A percentile compares a stretch with the other conserved stretches of the same genome.
Conservation (phyloP, 345 rosid genomes). For the Citrus australasica region DNA sequence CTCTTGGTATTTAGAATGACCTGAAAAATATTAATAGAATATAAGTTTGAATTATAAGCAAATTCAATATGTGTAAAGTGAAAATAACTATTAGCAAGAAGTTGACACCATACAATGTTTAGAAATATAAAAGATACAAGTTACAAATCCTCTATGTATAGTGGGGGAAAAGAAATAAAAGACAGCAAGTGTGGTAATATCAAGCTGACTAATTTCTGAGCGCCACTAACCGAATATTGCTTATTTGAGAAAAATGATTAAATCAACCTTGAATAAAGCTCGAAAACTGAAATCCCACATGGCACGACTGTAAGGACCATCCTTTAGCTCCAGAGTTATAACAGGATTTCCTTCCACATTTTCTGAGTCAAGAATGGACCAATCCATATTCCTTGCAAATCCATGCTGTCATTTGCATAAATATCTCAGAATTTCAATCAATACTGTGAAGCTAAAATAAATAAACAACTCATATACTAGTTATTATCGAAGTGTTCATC, state of each 20-base stretch:
- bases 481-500: background rate
- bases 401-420: constrained; percentile 61
- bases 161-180: background rate
- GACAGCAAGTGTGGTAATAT: background rate
- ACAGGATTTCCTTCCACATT: constrained; percentile 54
- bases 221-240: background rate
- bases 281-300: constrained; percentile 96
- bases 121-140: background rate
- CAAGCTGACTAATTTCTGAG: background rate
- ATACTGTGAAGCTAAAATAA: background rate
- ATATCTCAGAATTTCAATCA: constrained; percentile 16
- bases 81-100: background rate
- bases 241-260: constrained; percentile 1
- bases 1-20: constrained; percentile 52
- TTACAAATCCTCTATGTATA: background rate
- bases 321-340: constrained; percentile 78
- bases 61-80: background rate
- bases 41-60: constrained; percentile 13
- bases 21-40: constrained; percentile 35
- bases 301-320: constrained; percentile 76
- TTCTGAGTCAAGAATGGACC: constrained; percentile 70
- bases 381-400: constrained; percentile 92
- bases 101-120: background rate
- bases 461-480: background rate
- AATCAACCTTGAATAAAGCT: constrained; percentile 67